Conservation (phyloP, 2,329 filamentous ascomycete genomes). For the Madurella mycetomatis region DNA sequence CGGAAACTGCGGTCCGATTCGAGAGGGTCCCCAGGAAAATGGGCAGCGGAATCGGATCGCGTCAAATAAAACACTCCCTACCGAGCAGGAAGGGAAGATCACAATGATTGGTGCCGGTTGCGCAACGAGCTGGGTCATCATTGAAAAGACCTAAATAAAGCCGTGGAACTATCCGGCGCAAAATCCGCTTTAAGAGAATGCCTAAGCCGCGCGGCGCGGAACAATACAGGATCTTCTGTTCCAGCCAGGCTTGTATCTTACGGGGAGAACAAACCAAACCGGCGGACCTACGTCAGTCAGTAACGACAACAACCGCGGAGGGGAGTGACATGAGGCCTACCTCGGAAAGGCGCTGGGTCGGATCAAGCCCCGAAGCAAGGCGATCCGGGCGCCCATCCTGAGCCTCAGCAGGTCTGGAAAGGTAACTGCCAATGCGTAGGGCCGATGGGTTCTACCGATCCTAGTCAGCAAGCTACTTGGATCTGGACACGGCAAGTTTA, state of each 20-base stretch:
- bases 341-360: constrained; percentile 70
- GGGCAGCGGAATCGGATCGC: constrained; percentile 65
- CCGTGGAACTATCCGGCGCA: not conserved
- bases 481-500: not conserved
- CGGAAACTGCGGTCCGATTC: constrained; percentile 80
- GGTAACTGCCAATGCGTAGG: constrained; percentile 40
- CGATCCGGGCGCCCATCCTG: constrained; percentile 15
- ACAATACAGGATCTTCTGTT: not conserved
- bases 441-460: constrained; percentile 40
- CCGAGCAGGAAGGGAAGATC: constrained; percentile 42
- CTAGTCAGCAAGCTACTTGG: constrained; percentile 28
- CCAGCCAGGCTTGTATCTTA: constrained; percentile 7
- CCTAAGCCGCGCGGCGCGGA: constrained; percentile 2
- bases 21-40: constrained; percentile 62
- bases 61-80: constrained; percentile 47
- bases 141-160: constrained; percentile 30
- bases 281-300: constrained; percentile 28
- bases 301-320: constrained; percentile 30
- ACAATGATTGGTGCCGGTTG: constrained; percentile 74
- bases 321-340: constrained; percentile 38
- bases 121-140: constrained; percentile 78
- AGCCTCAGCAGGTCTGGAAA: constrained; percentile 25
- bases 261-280: constrained; percentile 32
- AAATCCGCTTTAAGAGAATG: not conserved
- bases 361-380: constrained; percentile 49